Conservation (phyloP, 768 basidiomycete genomes). For the Inosperma sp. region DNA sequence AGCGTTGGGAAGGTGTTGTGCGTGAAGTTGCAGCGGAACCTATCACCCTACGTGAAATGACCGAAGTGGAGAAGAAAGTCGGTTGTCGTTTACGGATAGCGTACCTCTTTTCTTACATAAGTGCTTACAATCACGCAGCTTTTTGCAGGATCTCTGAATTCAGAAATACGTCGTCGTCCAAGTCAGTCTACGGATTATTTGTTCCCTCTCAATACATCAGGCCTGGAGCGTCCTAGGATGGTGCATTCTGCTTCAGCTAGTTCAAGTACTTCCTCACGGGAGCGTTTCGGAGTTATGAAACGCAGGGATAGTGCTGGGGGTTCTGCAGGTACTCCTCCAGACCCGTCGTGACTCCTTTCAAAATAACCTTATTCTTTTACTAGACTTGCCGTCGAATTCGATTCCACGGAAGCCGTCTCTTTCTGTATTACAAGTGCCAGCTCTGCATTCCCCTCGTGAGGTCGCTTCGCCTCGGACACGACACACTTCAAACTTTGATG, state of each 20-base stretch:
- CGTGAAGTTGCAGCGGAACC: slow-evolving; percentile 73
- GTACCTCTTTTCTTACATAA: slow-evolving; percentile 17
- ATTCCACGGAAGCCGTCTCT: slow-evolving; percentile 67
- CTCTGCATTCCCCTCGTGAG: slow-evolving; percentile 53
- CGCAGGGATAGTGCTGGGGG: slow-evolving; percentile 53
- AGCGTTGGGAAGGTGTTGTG: slow-evolving; percentile 86
- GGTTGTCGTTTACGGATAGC: slow-evolving; percentile 20
- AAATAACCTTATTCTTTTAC: slow-evolving; percentile 15
- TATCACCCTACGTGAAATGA: slow-evolving; percentile 70
- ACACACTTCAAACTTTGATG: slow-evolving; percentile 62
- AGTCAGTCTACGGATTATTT: slow-evolving; percentile 68
- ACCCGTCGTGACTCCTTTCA: slow-evolving; percentile 8
- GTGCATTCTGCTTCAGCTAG: slow-evolving; percentile 45
- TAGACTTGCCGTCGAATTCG: slow-evolving; percentile 55
- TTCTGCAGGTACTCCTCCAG: slow-evolving; percentile 43
- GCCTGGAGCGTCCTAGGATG: slow-evolving; percentile 55
- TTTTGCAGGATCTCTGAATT: slow-evolving; percentile 78
- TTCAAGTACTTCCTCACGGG: slow-evolving; percentile 55
- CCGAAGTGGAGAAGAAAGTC: slow-evolving; percentile 86
- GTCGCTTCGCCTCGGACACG: slow-evolving; percentile 62
- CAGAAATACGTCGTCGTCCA: slow-evolving; percentile 74
- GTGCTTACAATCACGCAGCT: slow-evolving; percentile 47
- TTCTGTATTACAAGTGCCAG: slow-evolving; percentile 52
- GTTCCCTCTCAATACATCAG: slow-evolving; percentile 51
- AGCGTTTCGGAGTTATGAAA: slow-evolving; percentile 59